Base-by-base conservation (phyloP, 306 rosid genomes). In the Trifolium fragiferum region DNA sequence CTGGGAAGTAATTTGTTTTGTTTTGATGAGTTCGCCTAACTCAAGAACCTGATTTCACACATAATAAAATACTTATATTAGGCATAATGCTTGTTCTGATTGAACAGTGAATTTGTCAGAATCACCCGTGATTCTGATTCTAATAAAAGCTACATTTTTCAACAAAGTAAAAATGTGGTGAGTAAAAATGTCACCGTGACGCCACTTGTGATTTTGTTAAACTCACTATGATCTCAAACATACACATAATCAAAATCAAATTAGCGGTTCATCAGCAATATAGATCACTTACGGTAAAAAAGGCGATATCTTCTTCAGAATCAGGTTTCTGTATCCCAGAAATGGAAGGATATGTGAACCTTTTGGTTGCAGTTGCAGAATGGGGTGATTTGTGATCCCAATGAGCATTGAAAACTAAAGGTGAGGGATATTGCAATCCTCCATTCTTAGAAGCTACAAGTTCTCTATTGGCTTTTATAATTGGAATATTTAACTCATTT, bases 271-370 rank as follows among this genome's bases (percentile, higher is more conserved):
- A 25, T 23, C 10, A 46, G 60, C 71, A 51, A 72, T 15, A 59
- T 15, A 66, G 30, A 83, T 50, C 70, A 78, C 88, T 77, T 76
- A 90, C 97, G 74, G 76, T 87, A 86, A 93, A 85, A 73, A 86
- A 90, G 25, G 90, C 93, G 71, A 93, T 77, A 38, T 87, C 97
- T 65, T 90, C 88, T 60, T 90, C 93, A 61, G 83, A 83, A 59
- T 72, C 60, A 15, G 98, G 98, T 74, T 78, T 89, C 76, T 68
- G 70, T 35, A 77, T 77, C 58, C 73, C 70, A 19, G 66, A 13
- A 20, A 65, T 32, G 57, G 82, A 69, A 68, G 97, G 93, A 73
- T 82, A 81, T 6, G 18, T 77, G 79, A 90, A 90, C 51, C 63
- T 89, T 81, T 74, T 57, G 40, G 67, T 78, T 46, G 9, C 68